These are phyloP conservation scores for Trametes elegans DNA, from an alignment of 768 basidiomycete species.

Conservation along the genomic window DNA sequence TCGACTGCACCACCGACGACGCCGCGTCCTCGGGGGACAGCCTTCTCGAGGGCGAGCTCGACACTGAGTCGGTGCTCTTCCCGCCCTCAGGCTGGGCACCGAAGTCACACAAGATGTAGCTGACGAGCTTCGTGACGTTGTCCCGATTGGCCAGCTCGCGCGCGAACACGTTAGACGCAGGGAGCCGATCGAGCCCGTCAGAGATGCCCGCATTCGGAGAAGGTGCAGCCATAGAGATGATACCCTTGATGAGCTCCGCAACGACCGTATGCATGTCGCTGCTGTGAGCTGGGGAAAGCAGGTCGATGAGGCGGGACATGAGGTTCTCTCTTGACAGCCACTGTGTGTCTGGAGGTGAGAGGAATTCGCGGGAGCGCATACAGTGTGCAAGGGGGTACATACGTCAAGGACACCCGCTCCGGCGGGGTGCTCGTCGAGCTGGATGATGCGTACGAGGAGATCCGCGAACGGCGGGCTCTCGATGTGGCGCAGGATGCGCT, in stretches of 20 bases:
- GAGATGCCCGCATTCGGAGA: constrained; percentile 75
- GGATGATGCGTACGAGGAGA: constrained; percentile 84
- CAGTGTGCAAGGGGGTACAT: constrained; percentile 39
- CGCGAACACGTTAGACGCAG: constrained; percentile 83
- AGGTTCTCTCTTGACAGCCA: constrained; percentile 87
- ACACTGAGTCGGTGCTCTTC: neutral
- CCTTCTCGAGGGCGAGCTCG: neutral
- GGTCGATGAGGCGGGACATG: constrained; percentile 74
- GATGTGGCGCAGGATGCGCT: constrained; percentile 80
- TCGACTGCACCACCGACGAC: constrained; percentile 84
- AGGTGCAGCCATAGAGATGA: constrained; percentile 91
- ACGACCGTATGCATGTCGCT: constrained; percentile 82
- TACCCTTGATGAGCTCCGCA: constrained; percentile 88
- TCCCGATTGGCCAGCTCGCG: constrained; percentile 78
- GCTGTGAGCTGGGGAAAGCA: constrained; percentile 76
- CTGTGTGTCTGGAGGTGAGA: constrained; percentile 43
- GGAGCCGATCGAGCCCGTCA: constrained; percentile 64
- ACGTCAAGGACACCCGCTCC: constrained; percentile 87
- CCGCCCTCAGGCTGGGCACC: constrained; percentile 20
- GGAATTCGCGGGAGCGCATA: constrained; percentile 32
- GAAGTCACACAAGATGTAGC: constrained; percentile 76
- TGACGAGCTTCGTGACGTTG: constrained; percentile 67
- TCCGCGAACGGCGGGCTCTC: constrained; percentile 92
- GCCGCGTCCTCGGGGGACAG: constrained; percentile 44
- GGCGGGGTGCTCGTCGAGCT: constrained; percentile 80